These are phyloP conservation scores for Diaporthe nobilis DNA, from an alignment of 2,329 filamentous ascomycete genomes.

Conservation along the genomic window DNA sequence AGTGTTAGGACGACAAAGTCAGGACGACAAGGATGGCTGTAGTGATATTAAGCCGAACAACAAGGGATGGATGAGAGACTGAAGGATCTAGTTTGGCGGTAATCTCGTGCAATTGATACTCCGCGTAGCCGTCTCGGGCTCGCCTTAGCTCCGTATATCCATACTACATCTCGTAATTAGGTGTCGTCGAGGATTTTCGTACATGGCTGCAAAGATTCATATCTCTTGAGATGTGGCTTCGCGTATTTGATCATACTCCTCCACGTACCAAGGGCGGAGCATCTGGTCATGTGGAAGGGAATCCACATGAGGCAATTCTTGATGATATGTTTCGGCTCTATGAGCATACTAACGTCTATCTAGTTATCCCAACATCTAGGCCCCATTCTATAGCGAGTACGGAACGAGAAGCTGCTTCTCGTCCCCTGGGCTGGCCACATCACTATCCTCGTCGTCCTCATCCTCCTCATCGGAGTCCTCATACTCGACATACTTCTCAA, in stretches of 20 bases:
- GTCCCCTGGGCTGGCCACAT: not conserved
- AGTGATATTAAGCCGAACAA: too few species aligned
- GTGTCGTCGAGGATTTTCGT: too few species aligned
- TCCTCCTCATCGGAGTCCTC: conserved; percentile 25
- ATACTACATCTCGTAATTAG: too few species aligned
- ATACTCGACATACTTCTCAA: conserved; percentile 30
- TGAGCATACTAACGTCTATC: not conserved
- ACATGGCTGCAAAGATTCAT: too few species aligned
- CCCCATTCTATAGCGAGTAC: not conserved
- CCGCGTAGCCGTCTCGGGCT: too few species aligned
- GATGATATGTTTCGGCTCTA: not conserved
- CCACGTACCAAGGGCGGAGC: not conserved
- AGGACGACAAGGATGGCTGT: too few species aligned
- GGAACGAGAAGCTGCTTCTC: conserved; percentile 25
- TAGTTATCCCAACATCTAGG: not conserved
- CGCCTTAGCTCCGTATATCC: too few species aligned
- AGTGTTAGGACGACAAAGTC: not conserved
- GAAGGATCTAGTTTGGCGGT: too few species aligned
- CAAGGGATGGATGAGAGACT: too few species aligned
- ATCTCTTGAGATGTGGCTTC: too few species aligned
- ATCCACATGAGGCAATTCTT: not conserved
- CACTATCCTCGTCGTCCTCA: not conserved
- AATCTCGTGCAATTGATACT: too few species aligned
- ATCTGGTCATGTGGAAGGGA: not conserved
- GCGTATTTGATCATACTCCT: too few species aligned